A percentile compares a stretch with the other conserved stretches of the same genome.
Conservation (phyloP, 2,329 filamentous ascomycete genomes). For the Nannizziopsis arthrosporioides region DNA sequence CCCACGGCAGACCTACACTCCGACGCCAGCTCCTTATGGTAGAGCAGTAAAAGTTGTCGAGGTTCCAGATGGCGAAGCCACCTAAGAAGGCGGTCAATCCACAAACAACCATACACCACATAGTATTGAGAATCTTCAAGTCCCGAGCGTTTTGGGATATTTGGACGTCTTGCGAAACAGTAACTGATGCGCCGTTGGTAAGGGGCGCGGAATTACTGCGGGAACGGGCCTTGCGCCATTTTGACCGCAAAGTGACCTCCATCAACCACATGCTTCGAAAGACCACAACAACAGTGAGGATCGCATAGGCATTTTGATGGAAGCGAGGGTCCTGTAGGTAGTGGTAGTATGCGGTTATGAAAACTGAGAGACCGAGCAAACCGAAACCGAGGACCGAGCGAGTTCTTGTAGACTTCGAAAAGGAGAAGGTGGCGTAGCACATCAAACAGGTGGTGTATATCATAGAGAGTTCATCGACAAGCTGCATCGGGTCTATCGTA, state of each 20-base stretch:
- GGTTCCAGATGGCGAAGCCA: constrained; percentile 64
- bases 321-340: constrained; percentile 71
- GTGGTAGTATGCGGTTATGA: constrained; percentile 72
- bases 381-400: constrained; percentile 46
- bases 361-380: constrained; percentile 46
- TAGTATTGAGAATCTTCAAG: constrained; percentile 47
- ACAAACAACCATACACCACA: constrained; percentile 64
- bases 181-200: constrained; percentile 22
- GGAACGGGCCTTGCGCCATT: constrained; percentile 37
- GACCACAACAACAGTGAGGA: constrained; percentile 59
- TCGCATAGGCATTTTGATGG: constrained; percentile 67
- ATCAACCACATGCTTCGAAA: constrained; percentile 66
- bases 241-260: constrained; percentile 53
- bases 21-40: constrained; percentile 55
- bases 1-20: constrained; percentile 64
- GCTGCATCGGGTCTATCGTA: constrained; percentile 54
- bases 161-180: constrained; percentile 35
- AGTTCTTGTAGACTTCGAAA: constrained; percentile 45
- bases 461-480: constrained; percentile 60
- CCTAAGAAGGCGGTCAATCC: constrained; percentile 60
- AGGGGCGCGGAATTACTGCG: constrained; percentile 15
- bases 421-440: constrained; percentile 64
- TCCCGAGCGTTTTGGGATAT: constrained; percentile 46
- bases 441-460: constrained; percentile 61
- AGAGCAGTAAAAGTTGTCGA: constrained; percentile 67